Evolutionary conservation across 1,284 basidiomycete genomes (phyloP), one percentile per base, ranked within the genome.

Genomic region (Rugiboletus extremiorientalis): DNA sequence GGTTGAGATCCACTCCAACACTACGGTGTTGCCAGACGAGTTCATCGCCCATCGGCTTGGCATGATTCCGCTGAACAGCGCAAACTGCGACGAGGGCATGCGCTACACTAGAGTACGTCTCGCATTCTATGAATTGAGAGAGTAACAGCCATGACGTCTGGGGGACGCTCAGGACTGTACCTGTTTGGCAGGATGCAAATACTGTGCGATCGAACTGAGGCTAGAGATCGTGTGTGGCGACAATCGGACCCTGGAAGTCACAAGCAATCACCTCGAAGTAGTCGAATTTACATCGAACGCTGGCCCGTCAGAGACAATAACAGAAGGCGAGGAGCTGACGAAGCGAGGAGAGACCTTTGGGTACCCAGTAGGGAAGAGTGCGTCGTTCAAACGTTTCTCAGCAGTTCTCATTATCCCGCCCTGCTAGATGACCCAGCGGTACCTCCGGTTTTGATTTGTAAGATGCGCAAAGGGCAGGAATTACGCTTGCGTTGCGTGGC

Each of bases 21-120:
- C 94, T 11, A 89, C 92, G 1, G 96, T 98, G 6, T 77, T 99
- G 34, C 92, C 96, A 2, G 97, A 99, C 75, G 97, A 99, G 77
- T 97, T 97, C 78, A 89, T 99, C 60, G 93, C 95, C 1, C 97
- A 99, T 74, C 85, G 97, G 44, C 79, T 99, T 27, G 97, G 97
- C 25, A 89, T 98, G 85, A 83, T 99, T 25, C 97, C 97, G 10
- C 79, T 99, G 23, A 80, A 92, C 47, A 96, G 93, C 72, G 79
- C 84, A 44, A 89, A 88, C 61, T 95, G 92, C 62, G 91, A 92
- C 55, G 89, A 93, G 67, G 89, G 87, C 20, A 87, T 95, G 70
- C 85, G 91, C 60, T 93, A 91, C 65, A 89, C 87, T 53, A 79
- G 89, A 72, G 92, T 89, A 63, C 45, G 84, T 76, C 56, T 53